Base-by-base conservation (phyloP, 2,329 filamentous ascomycete genomes). In the Sarocladium kiliense region DNA sequence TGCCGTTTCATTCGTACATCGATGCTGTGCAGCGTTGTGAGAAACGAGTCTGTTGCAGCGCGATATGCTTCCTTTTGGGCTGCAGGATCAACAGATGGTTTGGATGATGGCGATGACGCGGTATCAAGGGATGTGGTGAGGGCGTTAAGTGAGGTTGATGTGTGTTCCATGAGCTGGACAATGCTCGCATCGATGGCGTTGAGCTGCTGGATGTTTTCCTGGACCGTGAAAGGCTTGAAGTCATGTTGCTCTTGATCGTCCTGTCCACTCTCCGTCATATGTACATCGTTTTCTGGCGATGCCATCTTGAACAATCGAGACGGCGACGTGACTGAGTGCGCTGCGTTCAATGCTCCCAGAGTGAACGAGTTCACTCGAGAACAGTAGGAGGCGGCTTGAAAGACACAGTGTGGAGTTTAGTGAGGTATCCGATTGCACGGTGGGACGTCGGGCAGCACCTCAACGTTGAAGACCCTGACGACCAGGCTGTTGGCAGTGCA, bases 121-220 rank as follows among this genome's bases (percentile, higher is more conserved):
- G 54, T 50, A 19, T 66, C 66, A 10, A 69, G 50, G 3, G 32
- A 27, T 27, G 50, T 68, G n/a, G 76, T 73, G 58, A 80, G 72
- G 30, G 70, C 64, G 54, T 74, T 70, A 53, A 81, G 73, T 7
- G 74, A 70, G 14, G 70, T 73, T 60, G 77, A 73, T 39, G 77
- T 76, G 66, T 80, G 70, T 55, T 58, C 62, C 68, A 73, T 70
- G 54, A 72, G 66, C 57, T 71, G 64, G 34, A 73, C 70, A 36
- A 70, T 68, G 42, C 68, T 84, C 65, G 82, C 81, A 72, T 95
- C 91, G 62, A 96, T 88, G 41, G 86, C 83, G 62, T 86, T 87
- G 55, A 96, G 81, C 64, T 95, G 89, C 56, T 86, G 78, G 60
- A 96, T 91, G 60, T 88, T 89, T 67, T 95, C 88, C 39, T 87